These are phyloP conservation scores for Lobulomyces angularis DNA, from an alignment of 192 early-diverging fungal species.

Conservation along the genomic window DNA sequence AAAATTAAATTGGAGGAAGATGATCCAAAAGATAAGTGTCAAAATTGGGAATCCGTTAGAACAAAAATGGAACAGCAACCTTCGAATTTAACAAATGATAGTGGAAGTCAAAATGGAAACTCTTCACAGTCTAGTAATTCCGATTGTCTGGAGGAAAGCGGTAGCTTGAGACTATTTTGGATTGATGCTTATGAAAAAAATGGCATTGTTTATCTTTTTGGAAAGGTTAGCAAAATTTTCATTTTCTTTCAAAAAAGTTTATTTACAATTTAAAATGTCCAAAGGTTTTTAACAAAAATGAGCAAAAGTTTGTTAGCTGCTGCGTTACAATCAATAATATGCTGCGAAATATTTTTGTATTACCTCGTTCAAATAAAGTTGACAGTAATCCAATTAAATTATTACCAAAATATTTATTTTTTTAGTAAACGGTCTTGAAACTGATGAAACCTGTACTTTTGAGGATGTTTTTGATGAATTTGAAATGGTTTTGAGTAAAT, in stretches of 20 bases:
- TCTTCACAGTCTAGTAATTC: background rate
- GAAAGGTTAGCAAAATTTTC: conserved; percentile 50
- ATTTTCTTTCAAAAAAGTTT: conserved; percentile 9
- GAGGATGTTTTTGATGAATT: conserved; percentile 67
- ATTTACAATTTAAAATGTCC: background rate
- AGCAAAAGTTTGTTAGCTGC: conserved; percentile 59
- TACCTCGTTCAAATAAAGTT: conserved; percentile 54
- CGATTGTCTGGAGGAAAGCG: conserved; percentile 32
- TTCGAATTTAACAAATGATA: background rate
- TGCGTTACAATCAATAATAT: conserved; percentile 68
- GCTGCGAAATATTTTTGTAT: conserved; percentile 77
- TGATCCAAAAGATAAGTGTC: conserved; percentile 1
- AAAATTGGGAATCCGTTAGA: background rate
- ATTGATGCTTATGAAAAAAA: conserved; percentile 77
- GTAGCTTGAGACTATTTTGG: conserved; percentile 70
- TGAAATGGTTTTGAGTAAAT: conserved; percentile 35
- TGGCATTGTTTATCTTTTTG: conserved; percentile 80
- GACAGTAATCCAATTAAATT: conserved; percentile 26
- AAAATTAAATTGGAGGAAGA: conserved; percentile 15
- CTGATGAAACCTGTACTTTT: conserved; percentile 46
- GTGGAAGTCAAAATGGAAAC: background rate
- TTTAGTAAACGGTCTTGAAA: conserved; percentile 29
- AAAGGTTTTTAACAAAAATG: conserved; percentile 38
- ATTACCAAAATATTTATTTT: conserved; percentile 1
- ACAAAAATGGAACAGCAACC: conserved; percentile 1